Conservation (phyloP, 1,284 basidiomycete genomes). For the Pseudozyma sp. region DNA sequence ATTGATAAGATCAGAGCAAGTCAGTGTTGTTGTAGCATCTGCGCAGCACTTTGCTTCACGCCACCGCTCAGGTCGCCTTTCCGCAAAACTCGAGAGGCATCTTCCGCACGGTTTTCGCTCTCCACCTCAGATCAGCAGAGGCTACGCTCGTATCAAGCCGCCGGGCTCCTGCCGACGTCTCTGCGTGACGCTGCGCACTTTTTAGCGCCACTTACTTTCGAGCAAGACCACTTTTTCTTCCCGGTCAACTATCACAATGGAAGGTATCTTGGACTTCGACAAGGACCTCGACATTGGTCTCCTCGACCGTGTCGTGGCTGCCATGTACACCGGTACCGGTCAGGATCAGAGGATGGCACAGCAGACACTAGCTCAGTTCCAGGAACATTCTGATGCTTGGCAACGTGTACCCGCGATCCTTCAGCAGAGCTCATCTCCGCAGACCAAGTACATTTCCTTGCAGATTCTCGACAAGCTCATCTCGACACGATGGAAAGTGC, state of each 20-base stretch:
- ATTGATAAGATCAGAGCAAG: no score
- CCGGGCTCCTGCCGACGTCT: not conserved
- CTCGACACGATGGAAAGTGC: constrained; percentile 91
- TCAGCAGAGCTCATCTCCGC: constrained; percentile 84
- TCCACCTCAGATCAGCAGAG: no score
- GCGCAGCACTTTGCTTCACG: not conserved
- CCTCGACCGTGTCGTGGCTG: constrained; percentile 65
- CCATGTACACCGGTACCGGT: constrained; percentile 64
- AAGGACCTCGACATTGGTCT: constrained; percentile 67
- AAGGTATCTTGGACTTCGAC: constrained; percentile 67
- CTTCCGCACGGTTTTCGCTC: not conserved
- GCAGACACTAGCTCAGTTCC: constrained; percentile 77
- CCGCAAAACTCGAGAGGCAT: not conserved
- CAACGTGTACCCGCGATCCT: constrained; percentile 94
- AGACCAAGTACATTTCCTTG: constrained; percentile 78
- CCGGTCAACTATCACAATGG: constrained; percentile 23
- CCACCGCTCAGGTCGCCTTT: not conserved
- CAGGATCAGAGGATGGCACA: constrained; percentile 65
- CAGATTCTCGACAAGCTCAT: constrained; percentile 76
- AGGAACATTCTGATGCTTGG: constrained; percentile 98
- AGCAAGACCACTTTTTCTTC: not conserved
- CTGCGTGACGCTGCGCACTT: not conserved
- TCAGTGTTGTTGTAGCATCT: not conserved
- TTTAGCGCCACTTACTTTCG: not conserved
- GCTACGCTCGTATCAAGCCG: no score